A percentile compares a stretch with the other conserved stretches of the same genome.
phyloP scores from a whole-genome alignment of 2,329 filamentous ascomycete species.

The Aureobasidium sp. region DNA sequence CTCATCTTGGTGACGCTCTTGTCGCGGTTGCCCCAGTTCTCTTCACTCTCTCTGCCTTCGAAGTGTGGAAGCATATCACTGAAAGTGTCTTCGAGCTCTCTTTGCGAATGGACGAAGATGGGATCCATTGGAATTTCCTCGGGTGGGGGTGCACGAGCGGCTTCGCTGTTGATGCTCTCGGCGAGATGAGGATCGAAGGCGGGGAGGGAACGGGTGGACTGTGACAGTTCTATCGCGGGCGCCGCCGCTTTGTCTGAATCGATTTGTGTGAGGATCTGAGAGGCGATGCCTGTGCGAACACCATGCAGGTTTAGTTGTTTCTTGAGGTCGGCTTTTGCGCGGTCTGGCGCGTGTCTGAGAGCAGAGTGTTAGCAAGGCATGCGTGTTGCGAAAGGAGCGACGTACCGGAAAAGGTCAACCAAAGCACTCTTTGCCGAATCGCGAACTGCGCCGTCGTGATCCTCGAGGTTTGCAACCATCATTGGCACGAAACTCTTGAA shows the following conservation, averaged over 20 bases:
- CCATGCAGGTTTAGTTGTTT: slow-evolving; percentile 75
- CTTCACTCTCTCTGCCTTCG: slow-evolving; percentile 80
- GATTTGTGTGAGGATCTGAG: slow-evolving; percentile 69
- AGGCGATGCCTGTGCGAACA: slow-evolving; percentile 77
- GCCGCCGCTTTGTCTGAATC: slow-evolving; percentile 18
- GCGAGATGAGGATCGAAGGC: slow-evolving; percentile 34
- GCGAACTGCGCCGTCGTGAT: slow-evolving; percentile 79
- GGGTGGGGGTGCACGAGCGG: slow-evolving; percentile 47
- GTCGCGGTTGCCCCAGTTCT: slow-evolving; percentile 84
- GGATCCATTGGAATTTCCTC: slow-evolving; percentile 67
- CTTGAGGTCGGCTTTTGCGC: slow-evolving; percentile 82
- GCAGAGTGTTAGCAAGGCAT: not conserved
- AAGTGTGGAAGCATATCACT: slow-evolving; percentile 73
- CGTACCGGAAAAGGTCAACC: slow-evolving; percentile 74
- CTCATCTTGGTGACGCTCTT: slow-evolving; percentile 69
- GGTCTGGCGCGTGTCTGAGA: slow-evolving; percentile 61
- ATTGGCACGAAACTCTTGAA: slow-evolving; percentile 77
- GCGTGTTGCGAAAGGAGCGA: not conserved
- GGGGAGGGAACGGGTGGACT: slow-evolving; percentile 34
- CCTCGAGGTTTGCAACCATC: slow-evolving; percentile 79
- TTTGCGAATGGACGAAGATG: slow-evolving; percentile 69
- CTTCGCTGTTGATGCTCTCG: slow-evolving; percentile 40
- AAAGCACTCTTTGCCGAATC: slow-evolving; percentile 75
- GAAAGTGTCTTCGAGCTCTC: slow-evolving; percentile 83
- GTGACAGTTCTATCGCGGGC: slow-evolving; percentile 25